Conservation (phyloP, 768 basidiomycete species). For the Mycena vulgaris region DNA sequence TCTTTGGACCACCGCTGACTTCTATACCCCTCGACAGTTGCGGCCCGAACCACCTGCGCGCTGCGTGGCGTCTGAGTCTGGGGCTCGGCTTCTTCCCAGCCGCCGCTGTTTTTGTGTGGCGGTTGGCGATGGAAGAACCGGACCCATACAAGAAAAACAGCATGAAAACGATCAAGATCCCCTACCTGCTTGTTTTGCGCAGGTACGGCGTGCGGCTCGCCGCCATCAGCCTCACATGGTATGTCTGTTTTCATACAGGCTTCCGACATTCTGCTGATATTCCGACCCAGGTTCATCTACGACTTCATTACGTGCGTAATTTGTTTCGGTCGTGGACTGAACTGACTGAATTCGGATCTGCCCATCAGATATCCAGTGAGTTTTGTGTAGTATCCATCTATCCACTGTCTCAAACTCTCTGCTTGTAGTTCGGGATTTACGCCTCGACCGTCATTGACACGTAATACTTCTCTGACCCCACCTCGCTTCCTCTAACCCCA, state of each 20-base stretch:
- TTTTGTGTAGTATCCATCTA: conserved; percentile 11
- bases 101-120: conserved; percentile 86
- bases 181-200: conserved; percentile 82
- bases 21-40: conserved; percentile 61
- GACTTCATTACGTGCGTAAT: conserved; percentile 80
- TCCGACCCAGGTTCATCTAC: conserved; percentile 73
- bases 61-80: no score
- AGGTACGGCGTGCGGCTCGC: conserved; percentile 83
- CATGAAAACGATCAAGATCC: conserved; percentile 82
- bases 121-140: conserved; percentile 87
- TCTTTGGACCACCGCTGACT: not conserved
- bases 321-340: not conserved
- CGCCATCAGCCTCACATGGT: conserved; percentile 87
- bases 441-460: no score
- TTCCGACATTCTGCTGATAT: not conserved
- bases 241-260: conserved; percentile 38
- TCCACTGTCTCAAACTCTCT: conserved; percentile 8
- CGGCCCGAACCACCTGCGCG: no score
- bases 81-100: conserved; percentile 91
- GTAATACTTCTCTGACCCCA: conserved; percentile 51
- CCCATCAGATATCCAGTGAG: conserved; percentile 73
- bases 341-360: not conserved
- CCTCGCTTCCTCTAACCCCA: not conserved
- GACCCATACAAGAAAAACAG: conserved; percentile 79
- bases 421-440: conserved; percentile 80